Evolutionary conservation across 768 basidiomycete genomes (phyloP).

Genomic region (Mycena olivaceomarginata): DNA sequence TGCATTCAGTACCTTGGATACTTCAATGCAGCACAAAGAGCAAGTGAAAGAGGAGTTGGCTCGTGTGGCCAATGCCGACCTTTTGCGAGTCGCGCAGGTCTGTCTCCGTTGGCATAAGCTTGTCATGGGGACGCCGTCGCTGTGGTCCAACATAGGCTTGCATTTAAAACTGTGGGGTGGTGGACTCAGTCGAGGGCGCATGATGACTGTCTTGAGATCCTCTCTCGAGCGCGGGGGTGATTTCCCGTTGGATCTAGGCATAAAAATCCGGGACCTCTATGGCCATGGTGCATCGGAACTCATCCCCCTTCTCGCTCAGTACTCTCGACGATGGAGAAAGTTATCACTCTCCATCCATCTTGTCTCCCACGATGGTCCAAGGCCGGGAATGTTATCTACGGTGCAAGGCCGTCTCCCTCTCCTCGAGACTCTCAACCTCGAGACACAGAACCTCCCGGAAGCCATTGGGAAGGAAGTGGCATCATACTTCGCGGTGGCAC

Average conservation of each 20-base stretch:
- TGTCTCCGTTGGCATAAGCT: conserved; percentile 25
- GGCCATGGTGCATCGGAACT: not conserved
- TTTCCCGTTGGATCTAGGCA: not conserved
- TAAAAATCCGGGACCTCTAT: not conserved
- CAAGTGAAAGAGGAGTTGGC: not conserved
- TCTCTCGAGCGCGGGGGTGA: conserved; percentile 7
- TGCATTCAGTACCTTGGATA: not conserved
- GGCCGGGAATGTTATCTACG: not conserved
- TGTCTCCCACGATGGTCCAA: not conserved
- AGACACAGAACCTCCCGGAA: not conserved
- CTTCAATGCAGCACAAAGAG: not conserved
- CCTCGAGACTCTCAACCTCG: not conserved
- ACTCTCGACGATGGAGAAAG: conserved; percentile 22
- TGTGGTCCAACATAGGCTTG: conserved; percentile 12
- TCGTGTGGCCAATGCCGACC: not conserved
- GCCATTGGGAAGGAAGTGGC: not conserved
- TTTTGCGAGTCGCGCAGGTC: conserved; percentile 24
- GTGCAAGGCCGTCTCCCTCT: conserved; percentile 10
- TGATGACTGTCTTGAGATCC: not conserved
- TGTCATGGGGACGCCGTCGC: conserved; percentile 8
- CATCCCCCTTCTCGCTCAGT: not conserved
- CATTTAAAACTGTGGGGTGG: not conserved
- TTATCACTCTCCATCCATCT: not conserved
- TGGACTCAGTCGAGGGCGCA: not conserved
- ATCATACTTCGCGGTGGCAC: conserved; percentile 3